Base-by-base conservation (phyloP, 352 stramenopile genomes). In the Globisporangium cystogenes region DNA sequence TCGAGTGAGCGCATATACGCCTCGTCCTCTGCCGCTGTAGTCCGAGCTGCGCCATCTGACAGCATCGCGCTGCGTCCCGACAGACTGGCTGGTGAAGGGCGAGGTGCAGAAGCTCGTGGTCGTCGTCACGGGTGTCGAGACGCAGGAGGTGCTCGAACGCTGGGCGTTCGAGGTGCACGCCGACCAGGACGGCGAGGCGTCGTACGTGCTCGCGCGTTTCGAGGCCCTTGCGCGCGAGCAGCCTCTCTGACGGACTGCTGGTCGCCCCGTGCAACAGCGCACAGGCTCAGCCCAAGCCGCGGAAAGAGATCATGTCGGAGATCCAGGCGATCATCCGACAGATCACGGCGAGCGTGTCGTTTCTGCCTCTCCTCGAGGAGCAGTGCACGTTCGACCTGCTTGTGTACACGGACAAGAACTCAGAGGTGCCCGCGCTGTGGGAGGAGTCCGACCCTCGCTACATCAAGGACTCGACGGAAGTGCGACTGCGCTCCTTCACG, bases 261-360 rank as follows among this genome's bases (percentile, higher is more conserved):
- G n/a, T n/a, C n/a, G 18, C n/a, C n/a, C 12, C 4, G 7, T 26
- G 10, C 6, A 39, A 23, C 53, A 82, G 68, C 43, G 42, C 65
- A 39, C 51, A 53, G 33, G 42, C 65, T 41, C 53, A 57, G 29
- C 74, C 60, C 16, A 97, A 97, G 59, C 62, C 83, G 7, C 65
- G 83, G 37, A 97, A 97, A 59, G 91, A 98, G 55, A 98, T 99
- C 68, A 97, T 97, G 76, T 79, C 90, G 26, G 96, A 99, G 65
- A 99, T 99, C 54, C 96, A 99, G 71, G 95, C 96, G 8, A 99
- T 99, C 59, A 99, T 99, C 67, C 91, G 97, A 23, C 97, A 99
- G 80, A 99, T 99, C 67, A 99, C 97, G 21, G 96, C 96, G 12
- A 96, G 81, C 49, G 95, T 99, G n/a, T 99, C 97, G 8, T 99